These are phyloP conservation scores for Prunus mume DNA, from an alignment of 306 rosid species.

Conservation along the genomic window DNA sequence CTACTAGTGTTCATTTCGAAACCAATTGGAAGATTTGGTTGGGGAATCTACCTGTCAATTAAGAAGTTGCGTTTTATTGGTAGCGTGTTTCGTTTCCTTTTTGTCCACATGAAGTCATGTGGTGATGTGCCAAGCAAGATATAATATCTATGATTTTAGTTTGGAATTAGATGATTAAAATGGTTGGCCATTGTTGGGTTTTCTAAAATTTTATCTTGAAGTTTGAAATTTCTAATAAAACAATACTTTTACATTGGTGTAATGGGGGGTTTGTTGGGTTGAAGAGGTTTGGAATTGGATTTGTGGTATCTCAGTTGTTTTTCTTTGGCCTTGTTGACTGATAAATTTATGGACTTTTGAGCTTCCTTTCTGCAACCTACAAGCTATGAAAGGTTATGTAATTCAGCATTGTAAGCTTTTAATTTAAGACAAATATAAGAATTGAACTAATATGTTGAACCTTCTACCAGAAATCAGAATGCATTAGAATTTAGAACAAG, in stretches of 20 bases:
- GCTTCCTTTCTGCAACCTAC: not conserved
- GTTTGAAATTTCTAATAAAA: not conserved
- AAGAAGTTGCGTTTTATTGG: not conserved
- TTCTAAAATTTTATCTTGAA: not conserved
- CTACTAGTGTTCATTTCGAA: not conserved
- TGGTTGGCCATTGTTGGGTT: not conserved
- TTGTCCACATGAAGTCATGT: not conserved
- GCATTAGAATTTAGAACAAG: not conserved
- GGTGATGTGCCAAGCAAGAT: not conserved
- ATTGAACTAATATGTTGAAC: not conserved
- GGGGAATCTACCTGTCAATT: not conserved
- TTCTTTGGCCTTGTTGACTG: not conserved
- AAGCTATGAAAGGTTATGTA: not conserved
- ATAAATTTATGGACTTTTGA: not conserved
- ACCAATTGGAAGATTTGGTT: too few relatives aligned
- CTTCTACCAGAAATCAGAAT: not conserved
- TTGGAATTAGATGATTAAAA: not conserved
- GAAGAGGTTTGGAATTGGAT: not conserved
- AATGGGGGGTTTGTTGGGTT: not conserved
- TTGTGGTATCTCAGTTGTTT: not conserved
- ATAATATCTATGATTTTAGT: not conserved
- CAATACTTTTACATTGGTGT: not conserved
- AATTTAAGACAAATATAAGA: not conserved
- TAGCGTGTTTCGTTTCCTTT: not conserved
- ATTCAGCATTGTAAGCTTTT: not conserved